These are phyloP conservation scores for Malus asiatica DNA, from an alignment of 306 rosid genomes.

Conservation along the genomic window DNA sequence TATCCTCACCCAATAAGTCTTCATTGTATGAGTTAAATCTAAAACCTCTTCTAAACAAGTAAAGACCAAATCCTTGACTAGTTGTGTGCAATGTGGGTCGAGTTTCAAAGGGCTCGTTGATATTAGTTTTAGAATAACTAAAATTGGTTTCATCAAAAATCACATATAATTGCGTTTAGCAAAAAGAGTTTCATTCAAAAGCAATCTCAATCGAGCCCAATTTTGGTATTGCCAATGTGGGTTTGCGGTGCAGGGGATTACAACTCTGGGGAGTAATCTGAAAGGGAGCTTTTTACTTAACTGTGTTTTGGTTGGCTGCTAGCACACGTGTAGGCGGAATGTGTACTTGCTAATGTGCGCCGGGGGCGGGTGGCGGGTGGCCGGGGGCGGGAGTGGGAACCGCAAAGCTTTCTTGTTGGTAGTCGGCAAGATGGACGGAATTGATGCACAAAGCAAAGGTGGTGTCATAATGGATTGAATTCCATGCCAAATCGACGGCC, in stretches of 20 bases:
- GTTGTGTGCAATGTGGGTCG: no score
- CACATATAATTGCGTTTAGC: not conserved
- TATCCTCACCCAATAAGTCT: not conserved
- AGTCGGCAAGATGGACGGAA: not conserved
- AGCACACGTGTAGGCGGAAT: not conserved
- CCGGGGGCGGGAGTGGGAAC: not conserved
- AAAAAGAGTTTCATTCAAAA: no score
- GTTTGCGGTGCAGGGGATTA: not conserved
- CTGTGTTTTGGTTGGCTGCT: not conserved
- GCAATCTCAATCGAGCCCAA: not conserved
- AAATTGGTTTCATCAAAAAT: no score
- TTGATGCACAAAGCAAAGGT: not conserved
- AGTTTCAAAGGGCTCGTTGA: no score
- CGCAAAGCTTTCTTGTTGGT: not conserved
- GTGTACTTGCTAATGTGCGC: constrained; percentile 14
- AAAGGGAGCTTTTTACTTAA: not conserved
- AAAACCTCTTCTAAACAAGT: no score
- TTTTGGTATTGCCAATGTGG: not conserved
- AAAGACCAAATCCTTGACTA: no score
- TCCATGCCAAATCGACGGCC: not conserved
- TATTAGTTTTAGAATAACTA: no score
- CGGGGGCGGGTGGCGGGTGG: not conserved
- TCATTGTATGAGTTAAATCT: not conserved
- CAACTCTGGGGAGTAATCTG: not conserved
- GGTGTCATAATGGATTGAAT: not conserved